These are phyloP conservation scores for Diversispora epigaea DNA, from an alignment of 192 early-diverging fungal genomes.

Conservation along the genomic window DNA sequence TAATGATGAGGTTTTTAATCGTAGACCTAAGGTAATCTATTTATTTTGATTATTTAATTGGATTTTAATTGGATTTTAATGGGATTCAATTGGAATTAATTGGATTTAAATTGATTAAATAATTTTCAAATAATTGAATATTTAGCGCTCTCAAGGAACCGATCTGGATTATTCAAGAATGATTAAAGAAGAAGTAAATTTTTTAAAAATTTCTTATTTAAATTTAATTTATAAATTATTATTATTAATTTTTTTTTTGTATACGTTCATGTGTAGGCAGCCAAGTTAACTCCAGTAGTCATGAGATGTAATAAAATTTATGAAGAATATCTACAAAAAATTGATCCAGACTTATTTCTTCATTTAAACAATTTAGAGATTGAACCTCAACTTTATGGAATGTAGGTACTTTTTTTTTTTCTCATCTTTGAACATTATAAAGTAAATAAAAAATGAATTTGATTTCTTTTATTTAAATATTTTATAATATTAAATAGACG, in stretches of 20 bases:
- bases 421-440: too few species aligned
- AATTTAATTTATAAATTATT: neutral
- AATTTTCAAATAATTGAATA: neutral
- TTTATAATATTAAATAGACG: slow-evolving; percentile 49
- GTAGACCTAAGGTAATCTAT: slow-evolving; percentile 39
- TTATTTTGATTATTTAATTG: too few species aligned
- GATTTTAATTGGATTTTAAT: too few species aligned
- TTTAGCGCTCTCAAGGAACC: slow-evolving; percentile 18
- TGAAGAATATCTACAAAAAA: slow-evolving; percentile 62
- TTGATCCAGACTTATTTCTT: slow-evolving; percentile 72
- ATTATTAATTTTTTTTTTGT: neutral
- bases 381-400: slow-evolving; percentile 93
- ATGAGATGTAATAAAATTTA: slow-evolving; percentile 70
- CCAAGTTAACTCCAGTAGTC: slow-evolving; percentile 68
- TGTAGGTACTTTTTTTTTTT: slow-evolving; percentile 51
- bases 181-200: slow-evolving; percentile 25
- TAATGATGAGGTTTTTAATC: slow-evolving; percentile 50
- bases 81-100: too few species aligned
- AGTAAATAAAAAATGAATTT: too few species aligned
- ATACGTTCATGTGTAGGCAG: slow-evolving; percentile 31
- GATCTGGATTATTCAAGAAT: slow-evolving; percentile 14
- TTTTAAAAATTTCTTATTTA: neutral
- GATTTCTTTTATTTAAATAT: neutral
- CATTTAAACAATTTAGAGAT: slow-evolving; percentile 75
- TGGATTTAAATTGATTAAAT: neutral